phyloP scores from a whole-genome alignment of 2,329 filamentous ascomycete species.

The Cercospora sp. region DNA sequence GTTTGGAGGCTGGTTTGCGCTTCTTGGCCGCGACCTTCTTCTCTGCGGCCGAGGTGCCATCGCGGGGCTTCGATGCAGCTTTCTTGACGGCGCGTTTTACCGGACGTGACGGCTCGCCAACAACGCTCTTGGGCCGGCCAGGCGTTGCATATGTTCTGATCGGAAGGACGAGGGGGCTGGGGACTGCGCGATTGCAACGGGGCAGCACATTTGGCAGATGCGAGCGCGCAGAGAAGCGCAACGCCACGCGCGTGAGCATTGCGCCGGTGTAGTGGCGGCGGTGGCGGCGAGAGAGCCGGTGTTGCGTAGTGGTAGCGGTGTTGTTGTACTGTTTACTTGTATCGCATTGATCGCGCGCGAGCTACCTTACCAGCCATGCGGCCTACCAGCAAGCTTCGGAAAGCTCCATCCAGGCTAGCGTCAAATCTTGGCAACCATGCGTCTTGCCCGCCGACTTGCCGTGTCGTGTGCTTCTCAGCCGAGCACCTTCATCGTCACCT shows the following conservation, averaged over 20 bases:
- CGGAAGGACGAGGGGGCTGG: slow-evolving; percentile 19
- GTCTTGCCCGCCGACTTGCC: not conserved
- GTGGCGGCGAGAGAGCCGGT: not conserved
- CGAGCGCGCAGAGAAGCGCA: slow-evolving; percentile 29
- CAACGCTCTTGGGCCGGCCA: slow-evolving; percentile 36
- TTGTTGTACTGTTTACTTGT: slow-evolving; percentile 5
- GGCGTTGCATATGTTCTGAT: slow-evolving; percentile 33
- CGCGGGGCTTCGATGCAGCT: slow-evolving; percentile 23
- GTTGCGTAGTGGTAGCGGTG: not conserved
- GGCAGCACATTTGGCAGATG: slow-evolving; percentile 19
- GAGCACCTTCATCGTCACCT: not conserved
- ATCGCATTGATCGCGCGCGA: slow-evolving; percentile 10
- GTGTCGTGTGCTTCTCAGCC: not conserved
- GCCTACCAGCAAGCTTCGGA: not conserved
- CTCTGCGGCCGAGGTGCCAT: slow-evolving; percentile 28
- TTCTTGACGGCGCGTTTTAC: slow-evolving; percentile 37
- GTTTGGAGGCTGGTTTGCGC: slow-evolving; percentile 16
- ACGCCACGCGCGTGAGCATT: slow-evolving; percentile 29
- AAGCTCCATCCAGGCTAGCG: not conserved
- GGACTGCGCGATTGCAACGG: not conserved
- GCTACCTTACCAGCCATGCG: not conserved
- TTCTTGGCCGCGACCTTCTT: slow-evolving; percentile 28
- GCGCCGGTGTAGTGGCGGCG: not conserved
- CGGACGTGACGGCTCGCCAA: slow-evolving; percentile 36
- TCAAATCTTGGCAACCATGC: not conserved